These are phyloP conservation scores for Plenodomus tracheiphilus DNA, from an alignment of 2,329 filamentous ascomycete species.

Conservation along the genomic window DNA sequence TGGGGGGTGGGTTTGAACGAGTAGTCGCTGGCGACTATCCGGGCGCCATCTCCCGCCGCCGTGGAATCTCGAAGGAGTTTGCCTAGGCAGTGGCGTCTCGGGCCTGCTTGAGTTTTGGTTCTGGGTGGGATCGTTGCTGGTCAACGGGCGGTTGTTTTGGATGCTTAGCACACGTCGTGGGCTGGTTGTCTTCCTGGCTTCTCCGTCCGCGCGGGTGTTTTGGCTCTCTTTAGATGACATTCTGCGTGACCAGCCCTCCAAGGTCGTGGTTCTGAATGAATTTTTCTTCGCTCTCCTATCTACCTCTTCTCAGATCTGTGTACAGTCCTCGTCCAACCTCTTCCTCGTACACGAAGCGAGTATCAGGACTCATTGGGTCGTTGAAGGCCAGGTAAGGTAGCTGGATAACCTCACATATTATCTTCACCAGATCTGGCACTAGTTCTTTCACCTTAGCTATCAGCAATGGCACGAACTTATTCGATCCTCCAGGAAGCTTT, in stretches of 20 bases:
- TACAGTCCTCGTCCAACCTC: conserved; percentile 28
- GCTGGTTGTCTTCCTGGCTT: background rate
- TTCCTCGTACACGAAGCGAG: conserved; percentile 29
- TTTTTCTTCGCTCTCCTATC: background rate
- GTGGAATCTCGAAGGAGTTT: conserved; percentile 5
- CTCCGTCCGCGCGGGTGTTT: background rate
- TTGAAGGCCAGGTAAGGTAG: conserved; percentile 10
- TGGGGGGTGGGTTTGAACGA: conserved; percentile 5
- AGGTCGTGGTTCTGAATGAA: background rate
- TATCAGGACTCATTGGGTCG: conserved; percentile 27
- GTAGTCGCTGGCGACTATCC: conserved; percentile 10
- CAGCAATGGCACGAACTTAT: conserved; percentile 31
- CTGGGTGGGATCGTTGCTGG: background rate
- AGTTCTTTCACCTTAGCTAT: conserved; percentile 31
- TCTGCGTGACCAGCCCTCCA: too few species aligned
- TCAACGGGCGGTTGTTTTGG: background rate
- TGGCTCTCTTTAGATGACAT: background rate
- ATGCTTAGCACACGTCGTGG: background rate
- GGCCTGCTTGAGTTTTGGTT: background rate
- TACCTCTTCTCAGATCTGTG: background rate
- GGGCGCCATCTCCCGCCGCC: conserved; percentile 4
- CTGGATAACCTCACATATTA: conserved; percentile 19
- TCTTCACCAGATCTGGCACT: conserved; percentile 20
- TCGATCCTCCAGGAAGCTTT: conserved; percentile 27
- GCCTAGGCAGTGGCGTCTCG: conserved; percentile 6